Percentiles rank a stretch among this genome's conserved stretches.
These are phyloP conservation scores for Cercospora sojina DNA, from an alignment of 2,329 filamentous ascomycete species.

Conservation along the genomic window DNA sequence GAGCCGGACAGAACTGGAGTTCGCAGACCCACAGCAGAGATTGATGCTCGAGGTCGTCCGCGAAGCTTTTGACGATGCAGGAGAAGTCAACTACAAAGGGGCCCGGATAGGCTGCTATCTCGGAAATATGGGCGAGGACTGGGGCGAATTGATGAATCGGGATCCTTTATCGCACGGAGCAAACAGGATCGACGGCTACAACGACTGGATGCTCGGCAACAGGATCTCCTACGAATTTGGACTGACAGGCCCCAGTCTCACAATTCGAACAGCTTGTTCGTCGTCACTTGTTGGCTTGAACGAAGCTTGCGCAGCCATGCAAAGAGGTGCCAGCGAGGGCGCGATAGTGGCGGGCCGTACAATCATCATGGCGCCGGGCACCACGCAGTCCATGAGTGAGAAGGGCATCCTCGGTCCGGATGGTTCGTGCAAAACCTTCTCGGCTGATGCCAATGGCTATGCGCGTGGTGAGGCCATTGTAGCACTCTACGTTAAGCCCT, in stretches of 20 bases:
- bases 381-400: neutral
- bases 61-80: conserved; percentile 23
- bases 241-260: conserved; percentile 7
- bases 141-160: neutral
- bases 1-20: conserved; percentile 1
- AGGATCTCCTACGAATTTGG: conserved; percentile 28
- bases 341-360: neutral
- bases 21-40: conserved; percentile 30
- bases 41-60: conserved; percentile 26
- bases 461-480: neutral
- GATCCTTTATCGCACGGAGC: neutral
- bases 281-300: neutral
- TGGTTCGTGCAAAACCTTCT: neutral
- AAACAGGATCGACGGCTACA: neutral
- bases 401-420: neutral
- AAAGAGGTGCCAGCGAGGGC: neutral
- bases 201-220: conserved; percentile 20
- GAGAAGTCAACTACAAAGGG: neutral
- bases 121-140: neutral
- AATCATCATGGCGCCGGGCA: neutral
- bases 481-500: neutral
- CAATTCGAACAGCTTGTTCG: conserved; percentile 1
- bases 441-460: neutral
- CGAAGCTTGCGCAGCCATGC: neutral
- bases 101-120: neutral